Percentiles rank a stretch among this genome's conserved stretches.
phyloP scores from a whole-genome alignment of 2,329 filamentous ascomycete genomes.

The Ophiostoma novo-ulmi region DNA sequence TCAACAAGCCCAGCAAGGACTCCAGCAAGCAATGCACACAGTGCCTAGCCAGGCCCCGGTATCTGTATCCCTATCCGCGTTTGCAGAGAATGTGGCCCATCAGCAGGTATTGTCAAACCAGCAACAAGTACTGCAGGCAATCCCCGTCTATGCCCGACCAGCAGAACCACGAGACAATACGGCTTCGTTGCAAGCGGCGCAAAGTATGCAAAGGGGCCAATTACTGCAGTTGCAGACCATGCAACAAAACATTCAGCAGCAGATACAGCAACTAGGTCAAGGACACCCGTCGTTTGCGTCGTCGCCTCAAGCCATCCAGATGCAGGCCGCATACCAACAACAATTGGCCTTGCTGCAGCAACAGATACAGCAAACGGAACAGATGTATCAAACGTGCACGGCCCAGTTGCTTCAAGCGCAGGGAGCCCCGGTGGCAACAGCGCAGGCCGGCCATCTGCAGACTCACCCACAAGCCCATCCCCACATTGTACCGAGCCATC shows the following conservation, averaged over 20 bases:
- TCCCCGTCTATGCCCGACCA: neutral
- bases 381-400: neutral
- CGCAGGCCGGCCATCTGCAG: neutral
- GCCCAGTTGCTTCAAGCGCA: neutral
- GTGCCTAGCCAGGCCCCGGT: neutral
- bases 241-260: neutral
- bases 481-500: neutral
- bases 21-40: neutral
- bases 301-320: neutral
- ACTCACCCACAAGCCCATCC: neutral
- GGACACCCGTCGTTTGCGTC: neutral
- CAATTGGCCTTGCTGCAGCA: neutral
- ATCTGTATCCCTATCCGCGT: neutral
- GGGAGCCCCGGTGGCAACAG: neutral
- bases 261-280: slow-evolving; percentile 11
- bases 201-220: neutral
- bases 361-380: neutral
- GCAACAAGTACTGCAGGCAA: neutral
- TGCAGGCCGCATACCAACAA: neutral
- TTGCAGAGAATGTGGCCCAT: neutral
- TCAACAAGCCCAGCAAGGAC: neutral
- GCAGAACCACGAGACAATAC: neutral
- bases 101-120: neutral
- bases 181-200: neutral
- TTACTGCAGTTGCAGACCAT: neutral